Percentiles rank a stretch among this genome's conserved stretches.
Conservation (phyloP, 495 filamentous ascomycete genomes). For the Jackrogersella minutella region DNA sequence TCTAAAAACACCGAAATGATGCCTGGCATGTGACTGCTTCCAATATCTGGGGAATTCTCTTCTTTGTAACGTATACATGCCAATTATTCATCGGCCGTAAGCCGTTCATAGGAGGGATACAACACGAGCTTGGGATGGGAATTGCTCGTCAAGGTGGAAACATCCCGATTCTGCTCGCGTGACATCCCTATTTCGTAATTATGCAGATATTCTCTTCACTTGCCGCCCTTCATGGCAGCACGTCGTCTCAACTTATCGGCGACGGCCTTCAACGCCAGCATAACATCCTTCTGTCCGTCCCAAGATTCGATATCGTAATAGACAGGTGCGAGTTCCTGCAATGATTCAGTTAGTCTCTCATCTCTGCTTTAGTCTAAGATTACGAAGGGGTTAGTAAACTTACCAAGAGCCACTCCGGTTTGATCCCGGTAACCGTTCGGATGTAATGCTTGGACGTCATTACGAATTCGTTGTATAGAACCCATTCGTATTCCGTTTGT, state of each 20-base stretch:
- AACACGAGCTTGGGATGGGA: background rate
- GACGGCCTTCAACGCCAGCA: conserved; percentile 74
- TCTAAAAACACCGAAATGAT: background rate
- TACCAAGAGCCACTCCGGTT: conserved; percentile 89
- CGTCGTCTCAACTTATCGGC: conserved; percentile 77
- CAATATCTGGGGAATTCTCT: background rate
- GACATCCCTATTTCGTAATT: background rate
- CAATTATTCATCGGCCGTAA: no score
- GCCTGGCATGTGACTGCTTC: background rate
- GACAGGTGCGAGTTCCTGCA: conserved; percentile 80
- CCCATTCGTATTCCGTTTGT: conserved; percentile 88
- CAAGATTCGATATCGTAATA: conserved; percentile 93
- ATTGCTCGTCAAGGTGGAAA: no score
- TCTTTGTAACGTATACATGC: background rate
- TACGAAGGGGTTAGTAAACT: conserved; percentile 47
- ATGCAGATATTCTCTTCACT: conserved; percentile 7
- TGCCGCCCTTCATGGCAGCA: conserved; percentile 67
- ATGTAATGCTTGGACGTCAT: conserved; percentile 96
- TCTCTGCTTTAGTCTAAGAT: background rate
- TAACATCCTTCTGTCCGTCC: conserved; percentile 80
- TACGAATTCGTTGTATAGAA: conserved; percentile 98
- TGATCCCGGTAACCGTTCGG: conserved; percentile 70
- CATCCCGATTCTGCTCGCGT: background rate
- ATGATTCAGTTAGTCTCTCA: conserved; percentile 18
- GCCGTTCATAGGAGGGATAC: no score